Conservation (phyloP, 179 eudicot genomes). For the Beta corolliflora region DNA sequence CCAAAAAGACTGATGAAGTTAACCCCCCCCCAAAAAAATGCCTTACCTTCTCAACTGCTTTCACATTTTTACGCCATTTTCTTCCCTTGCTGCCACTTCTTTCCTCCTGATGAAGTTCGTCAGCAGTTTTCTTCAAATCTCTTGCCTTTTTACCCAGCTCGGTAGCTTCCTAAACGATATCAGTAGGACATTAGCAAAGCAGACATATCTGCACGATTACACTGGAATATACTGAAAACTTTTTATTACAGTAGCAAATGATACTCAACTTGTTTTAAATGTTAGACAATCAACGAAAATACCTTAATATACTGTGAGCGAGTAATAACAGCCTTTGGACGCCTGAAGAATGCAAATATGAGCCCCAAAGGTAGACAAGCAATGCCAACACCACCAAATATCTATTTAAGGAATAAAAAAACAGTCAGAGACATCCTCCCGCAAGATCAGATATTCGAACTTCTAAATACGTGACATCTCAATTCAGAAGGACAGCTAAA, state of each 20-base stretch:
- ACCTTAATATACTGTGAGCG: conserved; percentile 99
- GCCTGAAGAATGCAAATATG: conserved; percentile 85
- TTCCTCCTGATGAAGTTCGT: conserved; percentile 96
- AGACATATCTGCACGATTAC: conserved; percentile 12
- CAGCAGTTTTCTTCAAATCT: conserved; percentile 93
- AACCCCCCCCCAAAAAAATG: no score
- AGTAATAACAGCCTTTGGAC: conserved; percentile 97
- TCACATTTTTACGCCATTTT: conserved; percentile 97
- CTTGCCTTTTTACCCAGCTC: conserved; percentile 95
- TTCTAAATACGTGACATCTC: neutral
- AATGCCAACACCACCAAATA: conserved; percentile 99
- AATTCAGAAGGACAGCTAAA: neutral
- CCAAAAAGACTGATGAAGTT: neutral
- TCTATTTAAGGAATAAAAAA: conserved; percentile 43
- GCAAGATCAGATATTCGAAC: neutral
- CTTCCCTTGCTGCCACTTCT: conserved; percentile 86
- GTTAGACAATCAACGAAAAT: conserved; percentile 16
- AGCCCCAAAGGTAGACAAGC: conserved; percentile 95
- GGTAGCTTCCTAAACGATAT: conserved; percentile 76
- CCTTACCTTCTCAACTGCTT: conserved; percentile 85
- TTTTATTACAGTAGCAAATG: neutral
- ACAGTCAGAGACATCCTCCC: conserved; percentile 11
- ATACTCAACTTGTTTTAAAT: neutral
- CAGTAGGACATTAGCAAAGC: conserved; percentile 15
- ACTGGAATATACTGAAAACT: neutral